Conservation (phyloP, 176 grass and related monocot genomes). For the Carex pumila region DNA sequence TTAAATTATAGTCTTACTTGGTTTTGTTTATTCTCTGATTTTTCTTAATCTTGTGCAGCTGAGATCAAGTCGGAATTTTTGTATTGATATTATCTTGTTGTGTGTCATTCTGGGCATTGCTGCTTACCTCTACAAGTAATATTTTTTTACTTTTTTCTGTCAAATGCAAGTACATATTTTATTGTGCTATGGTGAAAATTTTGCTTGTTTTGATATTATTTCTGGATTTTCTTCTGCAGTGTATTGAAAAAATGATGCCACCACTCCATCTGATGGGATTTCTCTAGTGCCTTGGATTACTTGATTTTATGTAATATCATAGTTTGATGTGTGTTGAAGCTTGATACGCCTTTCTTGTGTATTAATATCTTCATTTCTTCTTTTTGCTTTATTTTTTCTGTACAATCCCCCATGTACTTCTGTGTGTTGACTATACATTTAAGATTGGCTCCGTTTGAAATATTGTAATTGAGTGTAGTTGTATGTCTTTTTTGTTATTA, state of each 20-base stretch:
- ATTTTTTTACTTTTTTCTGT: background rate
- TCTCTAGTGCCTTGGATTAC: background rate
- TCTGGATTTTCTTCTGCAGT: slow-evolving; percentile 7
- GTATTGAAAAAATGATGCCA: slow-evolving; percentile 13
- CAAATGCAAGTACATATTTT: background rate
- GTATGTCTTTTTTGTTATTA: background rate
- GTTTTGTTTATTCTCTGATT: background rate
- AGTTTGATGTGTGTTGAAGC: slow-evolving; percentile 13
- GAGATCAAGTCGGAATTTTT: slow-evolving; percentile 81
- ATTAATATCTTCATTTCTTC: slow-evolving; percentile 2
- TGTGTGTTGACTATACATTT: slow-evolving; percentile 12
- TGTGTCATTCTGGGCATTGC: slow-evolving; percentile 85
- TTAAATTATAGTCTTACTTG: background rate
- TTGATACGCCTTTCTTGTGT: slow-evolving; percentile 22
- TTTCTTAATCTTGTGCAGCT: slow-evolving; percentile 30
- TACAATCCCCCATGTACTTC: background rate
- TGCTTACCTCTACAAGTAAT: slow-evolving; percentile 76
- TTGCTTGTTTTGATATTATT: slow-evolving; percentile 13
- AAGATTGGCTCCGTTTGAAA: background rate
- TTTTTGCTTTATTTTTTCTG: background rate
- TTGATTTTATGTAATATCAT: slow-evolving; percentile 9
- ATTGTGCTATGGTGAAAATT: background rate
- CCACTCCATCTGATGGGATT: background rate
- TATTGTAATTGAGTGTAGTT: background rate
- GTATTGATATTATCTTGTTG: slow-evolving; percentile 66